A percentile compares a stretch with the other conserved stretches of the same genome.
phyloP scores from a whole-genome alignment of 2,329 filamentous ascomycete species.

The Orbilia blumenaviensis region DNA sequence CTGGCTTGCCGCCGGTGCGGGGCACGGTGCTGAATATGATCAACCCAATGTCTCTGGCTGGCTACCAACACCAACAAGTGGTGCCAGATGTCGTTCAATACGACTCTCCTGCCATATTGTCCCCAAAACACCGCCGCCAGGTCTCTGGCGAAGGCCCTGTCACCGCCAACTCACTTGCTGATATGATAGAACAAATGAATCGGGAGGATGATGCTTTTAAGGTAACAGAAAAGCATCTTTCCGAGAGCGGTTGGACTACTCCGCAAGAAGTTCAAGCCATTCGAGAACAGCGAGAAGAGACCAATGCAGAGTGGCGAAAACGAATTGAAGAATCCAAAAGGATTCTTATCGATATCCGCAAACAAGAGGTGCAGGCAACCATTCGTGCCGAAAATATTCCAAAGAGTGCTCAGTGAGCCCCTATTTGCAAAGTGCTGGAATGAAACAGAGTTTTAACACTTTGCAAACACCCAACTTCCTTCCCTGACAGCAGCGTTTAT shows the following conservation, averaged over 20 bases:
- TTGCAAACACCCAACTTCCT: neutral
- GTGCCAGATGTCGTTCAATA: slow-evolving; percentile 48
- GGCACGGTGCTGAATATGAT: slow-evolving; percentile 52
- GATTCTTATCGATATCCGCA: slow-evolving; percentile 56
- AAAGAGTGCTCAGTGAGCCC: slow-evolving; percentile 29
- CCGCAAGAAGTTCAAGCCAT: slow-evolving; percentile 57
- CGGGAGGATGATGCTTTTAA: slow-evolving; percentile 56
- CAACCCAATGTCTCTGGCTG: slow-evolving; percentile 54
- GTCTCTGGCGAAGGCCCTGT: slow-evolving; percentile 52
- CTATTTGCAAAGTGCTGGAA: slow-evolving; percentile 23
- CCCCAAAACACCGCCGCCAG: slow-evolving; percentile 47
- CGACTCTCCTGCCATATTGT: slow-evolving; percentile 47
- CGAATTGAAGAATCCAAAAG: slow-evolving; percentile 57
- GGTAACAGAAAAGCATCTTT: slow-evolving; percentile 55
- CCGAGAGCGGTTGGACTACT: slow-evolving; percentile 57
- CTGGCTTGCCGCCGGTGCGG: slow-evolving; percentile 52
- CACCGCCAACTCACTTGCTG: slow-evolving; percentile 57
- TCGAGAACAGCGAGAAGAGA: slow-evolving; percentile 55
- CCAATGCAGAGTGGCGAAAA: slow-evolving; percentile 55
- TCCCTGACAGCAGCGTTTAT: slow-evolving; percentile 12
- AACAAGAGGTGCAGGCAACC: slow-evolving; percentile 38
- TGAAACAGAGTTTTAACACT: slow-evolving; percentile 22
- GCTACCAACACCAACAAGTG: slow-evolving; percentile 50
- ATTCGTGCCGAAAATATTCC: slow-evolving; percentile 12
- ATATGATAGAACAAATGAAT: slow-evolving; percentile 58